Evolutionary conservation across 371 early-diverging fungal genomes (phyloP), one percentile per base, ranked within the genome.

Genomic region (Lichtheimia hyalospora): DNA sequence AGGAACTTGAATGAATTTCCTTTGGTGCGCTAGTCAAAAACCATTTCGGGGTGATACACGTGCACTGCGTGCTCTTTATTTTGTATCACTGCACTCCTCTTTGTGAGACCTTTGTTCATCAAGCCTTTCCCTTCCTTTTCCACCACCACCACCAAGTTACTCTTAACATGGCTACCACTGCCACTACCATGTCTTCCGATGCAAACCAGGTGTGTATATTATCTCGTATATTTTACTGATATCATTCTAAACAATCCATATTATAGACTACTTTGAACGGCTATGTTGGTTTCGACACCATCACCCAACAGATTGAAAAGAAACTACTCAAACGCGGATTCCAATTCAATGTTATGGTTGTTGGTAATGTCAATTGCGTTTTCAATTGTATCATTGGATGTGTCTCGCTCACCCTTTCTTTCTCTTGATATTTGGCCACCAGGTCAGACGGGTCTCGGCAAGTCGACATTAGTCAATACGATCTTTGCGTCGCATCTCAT

Each of bases 381-480:
- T 28, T 25, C 5, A 25, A 5, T 5, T 28, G 28, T 28, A n/a
- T 28, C 6, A 3, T 8, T 8, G 3, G 27, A 0, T 7, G 7
- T 27, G 34, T 34, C 34, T 34, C 10, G 34, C 34, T 34, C 10
- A 34, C 34, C 34, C 34, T 8, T 34, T 34, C 34, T 10, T 8
- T 27, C 27, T 27, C 27, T 34, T 8, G 0, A 5, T 10, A 5
- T 34, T 34, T 34, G 34, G 34, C 34, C 34, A 34, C 34, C n/a
- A 46, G 94, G 97, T 61, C 95, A 97, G 86, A 89, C 94, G 54
- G 99, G 98, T 28, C 86, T 98, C 58, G 99, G 99, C 63, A 96
- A 99, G 74, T 94, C 97, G 24, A 99, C 99, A 27, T 87, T 99
- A 61, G 88, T 99, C 73, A 97, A 97, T 87, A 96, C 98, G 61